Conservation (phyloP, 306 rosid genomes). For the Oemleria cerasiformis region DNA sequence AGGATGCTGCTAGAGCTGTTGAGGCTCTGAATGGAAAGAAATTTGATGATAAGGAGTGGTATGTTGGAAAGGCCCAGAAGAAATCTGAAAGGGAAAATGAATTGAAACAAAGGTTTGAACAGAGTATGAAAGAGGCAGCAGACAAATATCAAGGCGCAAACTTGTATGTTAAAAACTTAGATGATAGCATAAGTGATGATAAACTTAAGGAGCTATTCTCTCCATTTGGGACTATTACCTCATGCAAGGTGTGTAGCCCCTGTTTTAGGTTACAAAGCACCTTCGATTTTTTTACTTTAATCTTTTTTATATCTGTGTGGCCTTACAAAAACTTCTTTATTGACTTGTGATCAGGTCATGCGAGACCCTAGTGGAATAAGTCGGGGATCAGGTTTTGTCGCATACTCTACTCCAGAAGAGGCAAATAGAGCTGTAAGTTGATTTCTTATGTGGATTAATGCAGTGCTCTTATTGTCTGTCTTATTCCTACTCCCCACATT, state of each 20-base stretch:
- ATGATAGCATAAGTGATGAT: conserved; percentile 71
- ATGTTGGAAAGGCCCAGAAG: conserved; percentile 92
- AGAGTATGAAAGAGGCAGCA: conserved; percentile 86
- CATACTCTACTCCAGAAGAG: conserved; percentile 94
- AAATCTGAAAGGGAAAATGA: conserved; percentile 89
- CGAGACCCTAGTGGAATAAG: conserved; percentile 92
- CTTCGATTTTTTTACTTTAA: not conserved
- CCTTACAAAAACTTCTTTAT: conserved; percentile 18
- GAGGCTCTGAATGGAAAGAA: conserved; percentile 76
- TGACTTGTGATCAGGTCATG: conserved; percentile 67
- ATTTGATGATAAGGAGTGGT: conserved; percentile 83
- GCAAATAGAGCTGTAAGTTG: conserved; percentile 91
- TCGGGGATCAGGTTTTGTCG: conserved; percentile 95
- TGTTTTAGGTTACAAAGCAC: not conserved
- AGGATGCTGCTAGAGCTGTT: conserved; percentile 80
- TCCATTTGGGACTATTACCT: conserved; percentile 71
- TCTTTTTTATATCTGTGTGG: not conserved
- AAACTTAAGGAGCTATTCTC: conserved; percentile 76
- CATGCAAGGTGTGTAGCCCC: conserved; percentile 70
- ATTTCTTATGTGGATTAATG: conserved; percentile 3
- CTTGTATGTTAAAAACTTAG: conserved; percentile 79
- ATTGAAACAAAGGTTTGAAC: conserved; percentile 70
- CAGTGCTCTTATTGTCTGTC: not conserved
- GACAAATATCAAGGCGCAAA: conserved; percentile 93
- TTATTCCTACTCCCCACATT: not conserved